Base-by-base conservation (phyloP, 805 yeast genomes). In the Citeromyces nyonsensis region DNA sequence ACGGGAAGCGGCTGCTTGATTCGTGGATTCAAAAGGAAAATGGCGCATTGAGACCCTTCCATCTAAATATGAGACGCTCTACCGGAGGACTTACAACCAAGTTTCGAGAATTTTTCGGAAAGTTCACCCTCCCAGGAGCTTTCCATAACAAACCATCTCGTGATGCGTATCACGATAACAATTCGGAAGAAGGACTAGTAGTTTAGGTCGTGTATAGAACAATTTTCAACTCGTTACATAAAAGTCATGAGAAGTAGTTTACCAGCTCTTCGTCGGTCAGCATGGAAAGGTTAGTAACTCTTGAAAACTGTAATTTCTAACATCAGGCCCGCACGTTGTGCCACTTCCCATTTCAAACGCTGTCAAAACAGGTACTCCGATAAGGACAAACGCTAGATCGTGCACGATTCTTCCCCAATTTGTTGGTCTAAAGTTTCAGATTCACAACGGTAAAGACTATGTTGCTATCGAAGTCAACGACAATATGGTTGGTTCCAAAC, bases 401-500 rank as follows among this genome's bases (percentile, higher is more conserved):
- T 91, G 97, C 49, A 91, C 97, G 12, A 82, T 91, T 34, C 60
- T 91, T 32, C 98, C 98, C 13, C 94, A 84, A 51, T 88, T 91
- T 56, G 95, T 91, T 24, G 98, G 98, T 4, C 62, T 91, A 35
- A 79, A 75, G 44, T 91, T 91, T 54, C 94, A 91, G 55, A 82
- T 91, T 25, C 98, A 91, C 57, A 91, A 91, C 56, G 98, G 98
- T 20, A 82, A 79, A 49, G 94, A 84, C 44, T 91, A 86, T 49
- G 94, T 85, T 26, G 83, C 84, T 33, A 66, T 91, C 33, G 83
- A 77, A 41, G 69, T 91, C 20, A 71, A 79, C 6, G 96, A 91
- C 50, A 91, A 91, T 44, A 91, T 91, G 98, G 95, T 91, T 38
- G 98, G 98, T 12, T 70, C 76, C 43, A 91, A 88, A 51, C 60